Base-by-base conservation (phyloP, 2,329 filamentous ascomycete genomes). In the Didymosphaeria variabile region DNA sequence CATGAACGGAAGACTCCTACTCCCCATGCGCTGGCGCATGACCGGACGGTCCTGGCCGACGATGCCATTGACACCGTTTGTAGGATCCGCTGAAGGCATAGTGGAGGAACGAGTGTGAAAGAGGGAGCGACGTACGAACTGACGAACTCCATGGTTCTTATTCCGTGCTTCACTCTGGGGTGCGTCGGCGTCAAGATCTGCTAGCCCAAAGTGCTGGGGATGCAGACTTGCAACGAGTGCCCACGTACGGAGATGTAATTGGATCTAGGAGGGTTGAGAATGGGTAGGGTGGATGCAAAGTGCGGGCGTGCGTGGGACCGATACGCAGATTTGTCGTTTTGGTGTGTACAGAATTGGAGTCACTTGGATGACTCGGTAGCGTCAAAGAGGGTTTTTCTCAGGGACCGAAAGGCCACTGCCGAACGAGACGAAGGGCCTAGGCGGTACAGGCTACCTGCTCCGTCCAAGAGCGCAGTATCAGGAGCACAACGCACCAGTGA, bases 81-180 rank as follows among this genome's bases (percentile, higher is more conserved):
- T 65, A 66, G 40, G 57, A 59, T 55, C 67, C 66, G 57, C 60
- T 45, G 62, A 61, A 47, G 61, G 69, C 73, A 75, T 75, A 49
- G 45, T 68, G 44, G 54, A 31, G 55, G 53, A 44, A 61, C 60
- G 53, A 57, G 54, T 61, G 44, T 44, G 26, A 40, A 57, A 59
- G 55, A 45, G 46, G 34, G 32, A n/a, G 36, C 49, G 50, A 75
- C 78, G 54, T 75, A 80, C 78, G 77, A 78, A 64, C 78, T 79
- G 66, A 79, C 77, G 38, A 79, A 70, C 76, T 79, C 77, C 78
- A 80, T 80, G 34, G 57, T 68, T 71, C 57, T 72, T 70, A 68
- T 69, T 55, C 42, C 62, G 66, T 65, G 63, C 67, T 66, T 67
- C 66, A 69, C 70, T 70, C 65, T 58, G 59, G 62, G 68, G 60